phyloP scores from a whole-genome alignment of 148 eudicot genomes.

The Diospyros lotus region DNA sequence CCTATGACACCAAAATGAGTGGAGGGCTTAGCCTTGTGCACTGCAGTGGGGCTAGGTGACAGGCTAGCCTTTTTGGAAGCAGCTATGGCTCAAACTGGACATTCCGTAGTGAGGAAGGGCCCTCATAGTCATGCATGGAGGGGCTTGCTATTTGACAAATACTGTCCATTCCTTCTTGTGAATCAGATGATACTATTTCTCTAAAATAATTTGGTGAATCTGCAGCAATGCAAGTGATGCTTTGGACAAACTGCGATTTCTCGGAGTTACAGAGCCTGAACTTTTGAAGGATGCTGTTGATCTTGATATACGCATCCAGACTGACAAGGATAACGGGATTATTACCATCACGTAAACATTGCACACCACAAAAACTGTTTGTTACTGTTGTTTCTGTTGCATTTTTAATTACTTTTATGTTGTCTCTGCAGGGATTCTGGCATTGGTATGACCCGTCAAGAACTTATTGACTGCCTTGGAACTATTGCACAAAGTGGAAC shows the following conservation, averaged over 20 bases:
- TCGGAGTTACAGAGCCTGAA: constrained; percentile 73
- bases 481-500: constrained; percentile 99
- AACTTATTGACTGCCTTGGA: constrained; percentile 92
- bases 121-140: too few relatives aligned
- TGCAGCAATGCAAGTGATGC: constrained; percentile 99
- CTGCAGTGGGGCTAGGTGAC: too few relatives aligned
- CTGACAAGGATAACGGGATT: constrained; percentile 84
- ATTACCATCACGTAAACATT: constrained; percentile 74
- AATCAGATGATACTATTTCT: constrained; percentile 3
- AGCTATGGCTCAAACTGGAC: too few relatives aligned
- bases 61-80: too few relatives aligned
- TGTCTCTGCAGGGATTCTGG: constrained; percentile 70
- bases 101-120: too few relatives aligned
- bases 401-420: background rate
- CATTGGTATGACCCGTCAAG: constrained; percentile 94
- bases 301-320: constrained; percentile 85
- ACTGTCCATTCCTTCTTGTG: background rate
- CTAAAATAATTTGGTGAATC: background rate
- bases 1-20: too few relatives aligned
- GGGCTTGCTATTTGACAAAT: too few relatives aligned
- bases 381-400: background rate
- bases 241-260: constrained; percentile 91
- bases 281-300: constrained; percentile 64
- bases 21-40: too few relatives aligned
- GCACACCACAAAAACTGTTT: background rate